phyloP scores from a whole-genome alignment of 1,284 basidiomycete genomes.

The Phellopilus nigrolimitatus region DNA sequence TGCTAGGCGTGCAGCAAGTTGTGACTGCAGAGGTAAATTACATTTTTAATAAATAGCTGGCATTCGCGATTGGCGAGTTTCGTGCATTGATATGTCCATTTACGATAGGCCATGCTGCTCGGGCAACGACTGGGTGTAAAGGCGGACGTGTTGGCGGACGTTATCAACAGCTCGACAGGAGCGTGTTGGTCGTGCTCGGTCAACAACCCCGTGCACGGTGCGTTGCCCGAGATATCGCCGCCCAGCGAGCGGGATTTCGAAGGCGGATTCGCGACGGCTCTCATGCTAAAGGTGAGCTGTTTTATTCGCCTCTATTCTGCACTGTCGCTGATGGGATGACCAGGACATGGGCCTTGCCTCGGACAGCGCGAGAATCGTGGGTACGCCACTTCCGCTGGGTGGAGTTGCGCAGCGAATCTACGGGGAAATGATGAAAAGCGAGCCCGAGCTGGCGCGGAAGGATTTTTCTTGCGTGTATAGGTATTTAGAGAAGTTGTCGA shows the following conservation, averaged over 20 bases:
- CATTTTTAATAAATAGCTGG: not conserved
- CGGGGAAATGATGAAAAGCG: conserved; percentile 43
- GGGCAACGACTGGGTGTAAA: conserved; percentile 75
- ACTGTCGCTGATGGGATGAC: not conserved
- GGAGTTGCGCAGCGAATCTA: conserved; percentile 60
- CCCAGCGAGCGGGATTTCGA: conserved; percentile 83
- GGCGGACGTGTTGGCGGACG: conserved; percentile 67
- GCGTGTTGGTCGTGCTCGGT: conserved; percentile 79
- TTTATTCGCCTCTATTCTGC: not conserved
- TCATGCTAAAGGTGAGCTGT: conserved; percentile 73
- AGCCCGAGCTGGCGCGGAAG: conserved; percentile 56
- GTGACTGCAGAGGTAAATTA: conserved; percentile 55
- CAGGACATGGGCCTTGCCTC: conserved; percentile 80
- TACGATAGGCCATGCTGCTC: conserved; percentile 63
- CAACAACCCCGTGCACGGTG: conserved; percentile 83
- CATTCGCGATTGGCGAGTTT: not conserved
- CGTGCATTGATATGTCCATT: not conserved
- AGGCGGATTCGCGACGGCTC: conserved; percentile 76
- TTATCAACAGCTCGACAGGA: conserved; percentile 82
- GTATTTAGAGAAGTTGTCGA: conserved; percentile 45
- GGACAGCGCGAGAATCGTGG: conserved; percentile 48
- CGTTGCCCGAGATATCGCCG: conserved; percentile 65
- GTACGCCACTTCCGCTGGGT: conserved; percentile 59
- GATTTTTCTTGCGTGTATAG: conserved; percentile 81
- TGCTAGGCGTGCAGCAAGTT: conserved; percentile 74